Percentiles rank a stretch among this genome's conserved stretches.
phyloP scores from a whole-genome alignment of 108 stramenopile species.

The Fistulifera solaris region DNA sequence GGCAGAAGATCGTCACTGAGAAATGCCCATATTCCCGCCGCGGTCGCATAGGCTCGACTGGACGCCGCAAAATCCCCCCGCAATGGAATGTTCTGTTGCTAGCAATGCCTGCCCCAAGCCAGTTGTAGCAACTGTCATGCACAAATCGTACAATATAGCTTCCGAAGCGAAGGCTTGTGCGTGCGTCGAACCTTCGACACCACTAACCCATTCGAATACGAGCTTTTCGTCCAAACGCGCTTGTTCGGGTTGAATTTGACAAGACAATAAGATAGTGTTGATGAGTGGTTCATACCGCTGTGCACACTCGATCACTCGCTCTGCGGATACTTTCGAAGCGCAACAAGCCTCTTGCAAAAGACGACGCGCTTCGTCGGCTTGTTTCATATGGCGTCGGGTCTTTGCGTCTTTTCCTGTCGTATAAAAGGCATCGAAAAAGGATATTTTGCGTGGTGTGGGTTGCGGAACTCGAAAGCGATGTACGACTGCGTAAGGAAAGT shows the following conservation, averaged over 20 bases:
- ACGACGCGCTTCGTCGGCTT: conserved; percentile 33
- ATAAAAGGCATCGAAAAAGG: conserved; percentile 57
- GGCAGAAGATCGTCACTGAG: conserved; percentile 63
- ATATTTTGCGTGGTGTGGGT: conserved; percentile 34
- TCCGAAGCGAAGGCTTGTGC: conserved; percentile 50
- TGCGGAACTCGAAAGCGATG: conserved; percentile 63
- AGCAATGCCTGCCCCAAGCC: conserved; percentile 60
- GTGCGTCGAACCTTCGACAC: conserved; percentile 43
- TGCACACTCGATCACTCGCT: conserved; percentile 40
- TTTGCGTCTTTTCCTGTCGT: conserved; percentile 32
- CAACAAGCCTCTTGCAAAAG: conserved; percentile 27
- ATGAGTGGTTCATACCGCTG: conserved; percentile 48
- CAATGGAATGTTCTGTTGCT: conserved; percentile 61
- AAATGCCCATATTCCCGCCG: conserved; percentile 69
- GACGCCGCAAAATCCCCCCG: conserved; percentile 71
- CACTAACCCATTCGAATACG: conserved; percentile 52
- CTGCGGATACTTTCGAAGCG: conserved; percentile 27
- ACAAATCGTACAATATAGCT: conserved; percentile 85
- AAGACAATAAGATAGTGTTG: conserved; percentile 70
- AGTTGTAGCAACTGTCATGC: conserved; percentile 58
- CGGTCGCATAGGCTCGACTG: conserved; percentile 54
- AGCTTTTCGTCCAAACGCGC: conserved; percentile 61
- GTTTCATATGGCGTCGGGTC: conserved; percentile 27
- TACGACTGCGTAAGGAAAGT: conserved; percentile 17
- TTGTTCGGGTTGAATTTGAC: conserved; percentile 75